Conservation (phyloP, 768 basidiomycete genomes). For the Chlorophyllum brunneum region DNA sequence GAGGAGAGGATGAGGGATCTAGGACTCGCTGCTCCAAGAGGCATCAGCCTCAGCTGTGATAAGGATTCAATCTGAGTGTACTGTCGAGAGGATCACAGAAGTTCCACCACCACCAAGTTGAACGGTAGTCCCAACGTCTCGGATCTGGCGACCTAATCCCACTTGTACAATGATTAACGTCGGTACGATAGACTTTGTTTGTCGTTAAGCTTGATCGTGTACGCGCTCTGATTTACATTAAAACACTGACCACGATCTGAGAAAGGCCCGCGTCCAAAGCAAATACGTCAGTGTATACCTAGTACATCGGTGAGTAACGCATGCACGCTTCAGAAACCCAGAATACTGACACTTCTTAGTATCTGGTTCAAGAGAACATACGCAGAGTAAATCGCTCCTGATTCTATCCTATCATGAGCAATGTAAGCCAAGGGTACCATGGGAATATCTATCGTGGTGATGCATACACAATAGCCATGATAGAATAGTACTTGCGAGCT, state of each 20-base stretch:
- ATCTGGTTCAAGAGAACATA: constrained; percentile 24
- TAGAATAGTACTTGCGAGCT: constrained; percentile 21
- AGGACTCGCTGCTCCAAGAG: no score
- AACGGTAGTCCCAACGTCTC: no score
- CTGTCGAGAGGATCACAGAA: no score
- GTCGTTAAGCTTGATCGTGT: not conserved
- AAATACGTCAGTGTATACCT: not conserved
- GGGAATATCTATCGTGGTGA: not conserved
- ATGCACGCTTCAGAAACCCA: not conserved
- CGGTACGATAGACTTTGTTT: constrained; percentile 25
- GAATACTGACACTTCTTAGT: constrained; percentile 16
- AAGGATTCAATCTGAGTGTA: no score
- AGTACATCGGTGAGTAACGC: not conserved
- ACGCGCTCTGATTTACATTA: not conserved
- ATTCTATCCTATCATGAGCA: constrained; percentile 24
- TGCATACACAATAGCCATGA: constrained; percentile 26
- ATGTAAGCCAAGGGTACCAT: not conserved
- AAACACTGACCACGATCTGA: constrained; percentile 24
- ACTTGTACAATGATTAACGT: constrained; percentile 29
- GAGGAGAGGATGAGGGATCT: no score
- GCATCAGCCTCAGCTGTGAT: no score
- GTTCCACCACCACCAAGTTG: no score
- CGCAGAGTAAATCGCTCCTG: constrained; percentile 27
- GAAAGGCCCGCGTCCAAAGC: constrained; percentile 21
- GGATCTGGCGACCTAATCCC: constrained; percentile 21